Evolutionary conservation across 2,329 filamentous ascomycete genomes (phyloP).

Genomic region (Fusarium sp.): DNA sequence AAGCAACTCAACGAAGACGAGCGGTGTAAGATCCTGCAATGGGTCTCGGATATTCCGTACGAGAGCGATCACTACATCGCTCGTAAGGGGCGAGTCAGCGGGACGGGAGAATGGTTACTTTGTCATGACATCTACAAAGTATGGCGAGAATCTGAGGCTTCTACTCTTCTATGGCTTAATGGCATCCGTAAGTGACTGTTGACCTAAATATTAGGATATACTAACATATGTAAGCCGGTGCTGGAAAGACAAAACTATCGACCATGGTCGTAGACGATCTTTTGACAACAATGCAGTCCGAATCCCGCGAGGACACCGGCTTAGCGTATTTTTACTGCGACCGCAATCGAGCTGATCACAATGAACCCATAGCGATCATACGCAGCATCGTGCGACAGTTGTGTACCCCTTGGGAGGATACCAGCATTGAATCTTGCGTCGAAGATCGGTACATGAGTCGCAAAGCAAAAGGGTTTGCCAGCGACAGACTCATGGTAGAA

Average conservation of each 20-base stretch:
- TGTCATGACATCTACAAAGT: slow-evolving; percentile 11
- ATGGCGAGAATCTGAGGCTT: slow-evolving; percentile 9
- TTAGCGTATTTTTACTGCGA: slow-evolving; percentile 42
- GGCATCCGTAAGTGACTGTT: slow-evolving; percentile 19
- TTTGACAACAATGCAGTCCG: not conserved
- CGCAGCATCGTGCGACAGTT: slow-evolving; percentile 38
- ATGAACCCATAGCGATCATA: slow-evolving; percentile 22
- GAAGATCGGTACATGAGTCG: slow-evolving; percentile 2
- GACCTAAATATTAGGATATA: not conserved
- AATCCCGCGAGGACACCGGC: not conserved
- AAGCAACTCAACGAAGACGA: slow-evolving; percentile 19
- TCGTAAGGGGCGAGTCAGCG: slow-evolving; percentile 11
- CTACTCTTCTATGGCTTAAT: slow-evolving; percentile 12
- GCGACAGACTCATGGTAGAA: not conserved
- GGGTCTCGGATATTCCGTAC: slow-evolving; percentile 26
- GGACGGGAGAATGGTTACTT: slow-evolving; percentile 23
- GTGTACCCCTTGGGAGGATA: not conserved
- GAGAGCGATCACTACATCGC: slow-evolving; percentile 27
- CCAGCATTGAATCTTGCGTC: slow-evolving; percentile 7
- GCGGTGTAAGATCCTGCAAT: slow-evolving; percentile 24
- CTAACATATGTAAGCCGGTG: slow-evolving; percentile 16
- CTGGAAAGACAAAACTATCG: slow-evolving; percentile 33
- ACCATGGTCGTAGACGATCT: slow-evolving; percentile 25
- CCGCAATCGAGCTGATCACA: slow-evolving; percentile 17
- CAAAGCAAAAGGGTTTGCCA: slow-evolving; percentile 12